These are phyloP conservation scores for Mortierella sp. DNA, from an alignment of 371 early-diverging fungal species.

Conservation along the genomic window DNA sequence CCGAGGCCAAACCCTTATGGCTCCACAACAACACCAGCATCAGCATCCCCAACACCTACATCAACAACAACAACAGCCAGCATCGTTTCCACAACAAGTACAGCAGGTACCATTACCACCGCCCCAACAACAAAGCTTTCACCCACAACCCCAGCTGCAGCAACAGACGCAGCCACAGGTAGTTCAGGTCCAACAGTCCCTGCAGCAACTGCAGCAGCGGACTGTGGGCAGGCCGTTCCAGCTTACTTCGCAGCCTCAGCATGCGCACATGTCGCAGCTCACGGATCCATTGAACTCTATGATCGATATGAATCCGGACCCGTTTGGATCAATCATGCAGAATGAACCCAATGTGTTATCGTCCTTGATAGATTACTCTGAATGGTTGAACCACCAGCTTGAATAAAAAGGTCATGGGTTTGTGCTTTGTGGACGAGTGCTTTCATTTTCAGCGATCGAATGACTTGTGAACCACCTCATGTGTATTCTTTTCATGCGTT, in stretches of 20 bases:
- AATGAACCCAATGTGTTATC: constrained; percentile 54
- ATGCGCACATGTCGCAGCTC: constrained; percentile 14
- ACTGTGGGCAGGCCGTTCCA: neutral
- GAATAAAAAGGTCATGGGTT: constrained; percentile 15
- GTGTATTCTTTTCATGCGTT: too few relatives aligned
- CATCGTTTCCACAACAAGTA: neutral
- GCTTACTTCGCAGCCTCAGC: constrained; percentile 8
- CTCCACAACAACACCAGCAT: constrained; percentile 17
- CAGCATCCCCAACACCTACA: constrained; percentile 30
- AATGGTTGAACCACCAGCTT: constrained; percentile 54
- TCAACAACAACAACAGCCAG: constrained; percentile 16
- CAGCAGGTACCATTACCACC: constrained; percentile 14
- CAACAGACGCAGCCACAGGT: too few relatives aligned
- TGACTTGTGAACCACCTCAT: too few relatives aligned
- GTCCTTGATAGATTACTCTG: constrained; percentile 56
- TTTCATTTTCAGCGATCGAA: too few relatives aligned
- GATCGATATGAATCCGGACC: constrained; percentile 40
- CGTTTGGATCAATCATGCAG: constrained; percentile 53
- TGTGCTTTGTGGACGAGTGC: too few relatives aligned
- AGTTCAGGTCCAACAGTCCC: neutral
- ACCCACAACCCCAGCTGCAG: constrained; percentile 8
- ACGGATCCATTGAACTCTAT: constrained; percentile 33
- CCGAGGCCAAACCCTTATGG: neutral
- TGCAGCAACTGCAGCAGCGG: constrained; percentile 14
- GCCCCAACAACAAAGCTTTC: constrained; percentile 1